Evolutionary conservation across 2,329 filamentous ascomycete species (phyloP), one percentile per base, ranked within the genome.

Genomic region (Penicillium sp.): DNA sequence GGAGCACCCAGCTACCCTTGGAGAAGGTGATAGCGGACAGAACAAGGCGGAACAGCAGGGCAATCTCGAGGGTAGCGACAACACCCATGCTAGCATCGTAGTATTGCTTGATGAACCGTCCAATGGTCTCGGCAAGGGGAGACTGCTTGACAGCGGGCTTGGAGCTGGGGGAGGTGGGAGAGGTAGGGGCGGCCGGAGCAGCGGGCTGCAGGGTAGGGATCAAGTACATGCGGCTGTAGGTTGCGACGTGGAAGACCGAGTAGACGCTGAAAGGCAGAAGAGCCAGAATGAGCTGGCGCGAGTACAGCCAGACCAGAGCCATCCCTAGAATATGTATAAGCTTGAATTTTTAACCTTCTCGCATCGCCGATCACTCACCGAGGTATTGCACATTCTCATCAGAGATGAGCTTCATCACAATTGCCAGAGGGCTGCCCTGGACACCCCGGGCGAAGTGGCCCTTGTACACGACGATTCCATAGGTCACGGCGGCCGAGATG

Each of bases 331-430:
- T 35, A 39, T 18, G 32, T 60, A 37, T 63, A 7, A 56, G 50
- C 46, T 31, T 48, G 18, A 25, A 12, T n/a, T 29, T 18, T 46
- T 18, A 21, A 21, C 18, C 18, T 21, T 29, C 10, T 50, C 49
- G 15, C 34, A 50, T 23, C 9, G 40, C 15, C 46, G 6, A 23
- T 15, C 35, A 73, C 91, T 72, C 83, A 97, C 94, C 81, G 58
- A 99, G 83, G 73, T 99, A 99, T 77, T 97, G 94, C 50, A 99
- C 90, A 75, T 99, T 99, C 82, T 99, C 94, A 73, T 99, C 94
- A 13, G 85, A 81, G 54, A 88, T 80, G 62, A 96, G 79, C 58
- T 86, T 83, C 56, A 93, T 52, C 46, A 82, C 74, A 55, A 88
- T 84, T 76, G 77, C 72, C 71, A 82, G 84, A 66, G 86, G 75